Evolutionary conservation across 2,329 filamentous ascomycete genomes (phyloP).

Genomic region (Paecilomyces variotii): DNA sequence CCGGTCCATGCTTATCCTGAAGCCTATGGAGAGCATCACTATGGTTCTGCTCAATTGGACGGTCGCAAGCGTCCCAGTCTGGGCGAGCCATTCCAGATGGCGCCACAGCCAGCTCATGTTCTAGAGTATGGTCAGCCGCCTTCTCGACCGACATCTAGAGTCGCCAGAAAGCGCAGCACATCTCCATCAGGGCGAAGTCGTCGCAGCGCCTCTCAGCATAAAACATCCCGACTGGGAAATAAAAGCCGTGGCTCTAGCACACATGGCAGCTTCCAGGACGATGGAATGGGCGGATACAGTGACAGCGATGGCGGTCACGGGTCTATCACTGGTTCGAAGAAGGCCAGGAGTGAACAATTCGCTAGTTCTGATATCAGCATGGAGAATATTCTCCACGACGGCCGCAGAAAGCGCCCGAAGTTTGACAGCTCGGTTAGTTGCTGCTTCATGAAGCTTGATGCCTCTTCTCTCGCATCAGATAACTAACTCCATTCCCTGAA

Average conservation of each 20-base stretch:
- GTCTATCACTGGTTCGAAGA: conserved; percentile 63
- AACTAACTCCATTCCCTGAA: conserved; percentile 11
- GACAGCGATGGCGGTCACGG: conserved; percentile 76
- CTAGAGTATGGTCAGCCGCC: conserved; percentile 53
- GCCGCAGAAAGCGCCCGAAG: conserved; percentile 88
- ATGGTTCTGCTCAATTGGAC: conserved; percentile 42
- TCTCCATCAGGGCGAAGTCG: conserved; percentile 66
- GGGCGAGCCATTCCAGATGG: conserved; percentile 58
- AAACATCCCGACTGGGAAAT: conserved; percentile 56
- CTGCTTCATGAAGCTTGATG: conserved; percentile 13
- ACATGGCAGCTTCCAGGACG: conserved; percentile 56
- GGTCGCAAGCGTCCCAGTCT: conserved; percentile 51
- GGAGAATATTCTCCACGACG: conserved; percentile 96
- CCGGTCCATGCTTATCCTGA: conserved; percentile 46
- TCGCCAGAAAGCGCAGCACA: conserved; percentile 67
- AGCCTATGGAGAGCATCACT: conserved; percentile 39
- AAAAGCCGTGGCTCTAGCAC: conserved; percentile 60
- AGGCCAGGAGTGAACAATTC: conserved; percentile 72
- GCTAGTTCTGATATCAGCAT: conserved; percentile 96
- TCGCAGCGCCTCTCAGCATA: conserved; percentile 72
- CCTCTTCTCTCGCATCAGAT: conserved; percentile 3
- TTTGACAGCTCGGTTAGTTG: conserved; percentile 89
- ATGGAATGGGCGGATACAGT: conserved; percentile 68
- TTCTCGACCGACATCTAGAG: conserved; percentile 61
- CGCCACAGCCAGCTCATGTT: conserved; percentile 44